A percentile compares a stretch with the other conserved stretches of the same genome.
phyloP scores from a whole-genome alignment of 768 basidiomycete genomes.

The Kwoniella dejecticola region DNA sequence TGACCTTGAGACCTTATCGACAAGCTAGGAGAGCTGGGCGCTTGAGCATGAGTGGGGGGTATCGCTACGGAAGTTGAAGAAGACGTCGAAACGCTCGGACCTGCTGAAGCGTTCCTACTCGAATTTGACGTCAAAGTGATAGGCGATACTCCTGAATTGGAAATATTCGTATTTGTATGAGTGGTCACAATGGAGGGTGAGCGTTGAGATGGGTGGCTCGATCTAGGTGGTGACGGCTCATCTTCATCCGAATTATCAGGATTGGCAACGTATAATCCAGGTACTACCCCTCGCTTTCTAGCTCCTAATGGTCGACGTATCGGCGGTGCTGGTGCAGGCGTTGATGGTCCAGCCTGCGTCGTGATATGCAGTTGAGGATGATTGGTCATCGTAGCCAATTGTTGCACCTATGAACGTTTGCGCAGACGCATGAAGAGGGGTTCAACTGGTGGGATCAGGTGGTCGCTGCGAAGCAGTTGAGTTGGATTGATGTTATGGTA shows the following conservation, averaged over 20 bases:
- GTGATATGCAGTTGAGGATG: slow-evolving; percentile 17
- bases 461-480: too few relatives aligned
- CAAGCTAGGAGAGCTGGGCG: slow-evolving; percentile 1
- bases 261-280: slow-evolving; percentile 46
- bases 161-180: too few relatives aligned
- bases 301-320: slow-evolving; percentile 38
- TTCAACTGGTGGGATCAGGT: background rate
- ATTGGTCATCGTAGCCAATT: slow-evolving; percentile 5
- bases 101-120: slow-evolving; percentile 21
- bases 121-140: slow-evolving; percentile 33
- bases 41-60: background rate
- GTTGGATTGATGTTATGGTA: too few relatives aligned
- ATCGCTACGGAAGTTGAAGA: background rate
- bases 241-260: slow-evolving; percentile 50
- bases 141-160: slow-evolving; percentile 21
- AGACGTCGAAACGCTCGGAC: background rate
- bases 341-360: slow-evolving; percentile 24
- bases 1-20: background rate
- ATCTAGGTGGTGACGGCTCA: slow-evolving; percentile 11
- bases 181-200: slow-evolving; percentile 19
- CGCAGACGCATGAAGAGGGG: background rate
- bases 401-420: background rate
- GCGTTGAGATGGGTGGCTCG: slow-evolving; percentile 15
- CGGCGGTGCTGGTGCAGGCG: slow-evolving; percentile 10
- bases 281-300: slow-evolving; percentile 25